Percentiles rank a stretch among this genome's conserved stretches.
These are phyloP conservation scores for Gossypium trilobum DNA, from an alignment of 441 rosid species.

Conservation along the genomic window DNA sequence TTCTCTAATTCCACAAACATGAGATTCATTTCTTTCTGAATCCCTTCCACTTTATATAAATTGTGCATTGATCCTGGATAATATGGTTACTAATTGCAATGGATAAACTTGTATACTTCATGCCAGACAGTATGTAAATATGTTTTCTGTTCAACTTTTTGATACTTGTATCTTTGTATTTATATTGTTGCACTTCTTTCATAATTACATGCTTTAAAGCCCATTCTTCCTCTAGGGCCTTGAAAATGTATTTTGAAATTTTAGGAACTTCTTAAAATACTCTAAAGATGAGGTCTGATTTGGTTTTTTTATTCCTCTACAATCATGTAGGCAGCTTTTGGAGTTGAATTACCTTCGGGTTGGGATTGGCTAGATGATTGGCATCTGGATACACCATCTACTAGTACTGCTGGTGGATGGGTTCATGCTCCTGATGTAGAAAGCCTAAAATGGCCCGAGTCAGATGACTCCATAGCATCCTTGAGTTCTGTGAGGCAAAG, in stretches of 20 bases:
- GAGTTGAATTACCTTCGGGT: conserved; percentile 34
- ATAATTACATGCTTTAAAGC: background rate
- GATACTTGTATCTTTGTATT: background rate
- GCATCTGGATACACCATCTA: conserved; percentile 45
- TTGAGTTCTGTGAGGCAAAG: conserved; percentile 58
- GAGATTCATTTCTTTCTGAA: background rate
- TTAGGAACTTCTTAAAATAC: background rate
- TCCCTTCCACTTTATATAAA: background rate
- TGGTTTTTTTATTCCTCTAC: conserved; percentile 1
- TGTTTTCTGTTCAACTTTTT: background rate
- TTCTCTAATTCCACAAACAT: background rate
- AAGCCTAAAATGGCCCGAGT: conserved; percentile 53
- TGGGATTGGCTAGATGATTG: conserved; percentile 63
- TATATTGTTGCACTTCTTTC: background rate
- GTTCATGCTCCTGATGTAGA: conserved; percentile 55
- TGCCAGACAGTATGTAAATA: background rate
- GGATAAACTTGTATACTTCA: background rate
- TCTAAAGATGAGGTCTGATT: background rate
- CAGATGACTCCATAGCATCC: conserved; percentile 34
- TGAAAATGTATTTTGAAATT: background rate
- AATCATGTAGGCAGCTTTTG: conserved; percentile 32
- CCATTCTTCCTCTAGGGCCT: background rate
- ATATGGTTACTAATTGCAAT: background rate
- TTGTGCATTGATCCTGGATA: conserved; percentile 1
- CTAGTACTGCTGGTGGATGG: conserved; percentile 53